Evolutionary conservation across 1,139 yeast genomes (phyloP).

Genomic region (Komagataea norvegica): DNA sequence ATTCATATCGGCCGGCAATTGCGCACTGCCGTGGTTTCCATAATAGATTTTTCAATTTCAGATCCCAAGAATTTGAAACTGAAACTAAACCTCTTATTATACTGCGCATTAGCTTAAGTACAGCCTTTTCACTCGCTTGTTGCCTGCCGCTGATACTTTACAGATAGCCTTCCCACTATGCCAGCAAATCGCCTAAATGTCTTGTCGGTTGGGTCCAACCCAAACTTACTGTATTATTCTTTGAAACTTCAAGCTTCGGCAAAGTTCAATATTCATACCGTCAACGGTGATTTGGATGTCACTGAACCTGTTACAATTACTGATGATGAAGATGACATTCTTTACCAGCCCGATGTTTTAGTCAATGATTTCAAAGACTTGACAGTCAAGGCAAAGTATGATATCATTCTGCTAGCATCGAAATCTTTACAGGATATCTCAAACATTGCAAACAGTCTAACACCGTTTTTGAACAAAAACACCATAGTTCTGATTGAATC

Average conservation of each 20-base stretch:
- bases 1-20: no score
- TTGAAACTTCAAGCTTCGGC: conserved; percentile 20
- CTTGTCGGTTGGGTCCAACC: conserved; percentile 23
- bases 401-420: conserved; percentile 44
- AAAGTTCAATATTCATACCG: conserved; percentile 20
- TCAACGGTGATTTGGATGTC: conserved; percentile 13
- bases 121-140: no score
- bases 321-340: conserved; percentile 8
- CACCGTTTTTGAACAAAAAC: conserved; percentile 32
- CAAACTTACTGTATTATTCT: conserved; percentile 22
- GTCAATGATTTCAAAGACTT: conserved; percentile 9
- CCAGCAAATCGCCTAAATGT: conserved; percentile 12
- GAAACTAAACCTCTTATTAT: no score
- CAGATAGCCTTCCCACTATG: conserved; percentile 55
- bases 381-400: conserved; percentile 34
- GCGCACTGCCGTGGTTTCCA: neutral
- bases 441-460: conserved; percentile 33
- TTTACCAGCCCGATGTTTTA: conserved; percentile 12
- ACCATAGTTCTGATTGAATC: conserved; percentile 60
- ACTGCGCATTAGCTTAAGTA: no score
- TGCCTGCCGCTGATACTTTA: no score
- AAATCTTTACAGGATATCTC: conserved; percentile 45
- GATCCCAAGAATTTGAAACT: conserved; percentile 33
- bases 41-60: neutral
- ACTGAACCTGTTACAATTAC: conserved; percentile 8